Evolutionary conservation across 2,329 filamentous ascomycete genomes (phyloP).

Genomic region (Thelonectria olida): DNA sequence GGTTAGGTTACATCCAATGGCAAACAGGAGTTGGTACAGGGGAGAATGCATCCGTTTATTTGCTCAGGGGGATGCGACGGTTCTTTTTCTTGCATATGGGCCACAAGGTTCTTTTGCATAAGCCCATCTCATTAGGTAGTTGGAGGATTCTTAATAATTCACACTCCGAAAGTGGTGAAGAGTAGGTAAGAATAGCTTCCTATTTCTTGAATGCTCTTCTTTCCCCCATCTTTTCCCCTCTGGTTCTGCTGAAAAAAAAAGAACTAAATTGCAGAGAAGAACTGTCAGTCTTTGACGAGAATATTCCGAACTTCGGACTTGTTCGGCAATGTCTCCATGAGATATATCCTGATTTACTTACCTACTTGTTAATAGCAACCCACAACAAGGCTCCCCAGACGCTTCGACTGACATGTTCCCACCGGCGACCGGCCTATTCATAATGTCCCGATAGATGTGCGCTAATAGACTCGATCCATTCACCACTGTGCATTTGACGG

Average conservation of each 20-base stretch:
- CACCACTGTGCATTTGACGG: conserved; percentile 9
- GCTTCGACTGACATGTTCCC: conserved; percentile 16
- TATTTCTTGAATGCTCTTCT: not conserved
- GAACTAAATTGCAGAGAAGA: too few relatives aligned
- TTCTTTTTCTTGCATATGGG: not conserved
- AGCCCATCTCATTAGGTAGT: too few relatives aligned
- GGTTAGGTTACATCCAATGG: not conserved
- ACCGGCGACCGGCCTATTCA: not conserved
- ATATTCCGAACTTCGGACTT: not conserved
- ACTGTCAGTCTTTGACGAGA: not conserved
- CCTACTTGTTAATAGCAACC: not conserved
- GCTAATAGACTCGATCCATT: conserved; percentile 13
- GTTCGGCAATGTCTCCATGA: not conserved
- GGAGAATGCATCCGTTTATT: not conserved
- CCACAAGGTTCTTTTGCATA: conserved; percentile 6
- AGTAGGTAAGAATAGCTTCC: not conserved
- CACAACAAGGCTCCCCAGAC: not conserved
- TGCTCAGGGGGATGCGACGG: not conserved
- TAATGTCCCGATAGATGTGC: conserved; percentile 10
- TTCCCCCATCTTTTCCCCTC: too few relatives aligned
- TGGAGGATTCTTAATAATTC: not conserved
- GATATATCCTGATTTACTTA: too few relatives aligned
- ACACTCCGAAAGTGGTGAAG: not conserved
- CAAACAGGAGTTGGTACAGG: not conserved
- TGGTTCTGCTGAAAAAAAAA: too few relatives aligned